A percentile compares a stretch with the other conserved stretches of the same genome.
phyloP scores from a whole-genome alignment of 2,329 filamentous ascomycete genomes.

The Claviceps spartinae region DNA sequence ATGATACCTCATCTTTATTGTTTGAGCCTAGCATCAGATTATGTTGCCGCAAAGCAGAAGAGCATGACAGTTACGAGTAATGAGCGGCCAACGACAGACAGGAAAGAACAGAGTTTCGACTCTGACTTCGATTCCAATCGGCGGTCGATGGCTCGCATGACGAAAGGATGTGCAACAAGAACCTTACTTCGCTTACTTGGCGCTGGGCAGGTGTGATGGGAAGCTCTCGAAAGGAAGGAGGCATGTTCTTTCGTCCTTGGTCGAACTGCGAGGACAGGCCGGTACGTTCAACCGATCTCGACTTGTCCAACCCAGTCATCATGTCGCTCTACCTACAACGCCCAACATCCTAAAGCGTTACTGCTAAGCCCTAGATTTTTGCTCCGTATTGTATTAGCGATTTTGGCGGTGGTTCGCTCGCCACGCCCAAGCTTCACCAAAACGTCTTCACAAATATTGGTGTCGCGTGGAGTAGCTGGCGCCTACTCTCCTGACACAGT shows the following conservation, averaged over 20 bases:
- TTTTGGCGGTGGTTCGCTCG: constrained; percentile 2
- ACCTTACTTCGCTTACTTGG: not conserved
- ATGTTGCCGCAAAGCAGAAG: not conserved
- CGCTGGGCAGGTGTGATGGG: not conserved
- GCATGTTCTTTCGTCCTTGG: not conserved
- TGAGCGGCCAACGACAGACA: not conserved
- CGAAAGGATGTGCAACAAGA: not conserved
- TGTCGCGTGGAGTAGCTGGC: constrained; percentile 14
- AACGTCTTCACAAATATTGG: constrained; percentile 17
- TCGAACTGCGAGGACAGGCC: not conserved
- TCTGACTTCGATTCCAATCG: too few species aligned
- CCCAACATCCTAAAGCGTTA: not conserved
- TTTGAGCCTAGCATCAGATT: not conserved
- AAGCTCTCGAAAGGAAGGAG: too few species aligned
- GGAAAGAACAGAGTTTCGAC: not conserved
- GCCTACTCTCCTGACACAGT: constrained; percentile 7
- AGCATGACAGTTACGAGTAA: not conserved
- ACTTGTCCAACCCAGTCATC: not conserved
- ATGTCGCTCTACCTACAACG: not conserved
- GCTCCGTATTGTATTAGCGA: not conserved
- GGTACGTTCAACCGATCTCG: not conserved
- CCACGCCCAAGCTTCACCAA: constrained; percentile 3
- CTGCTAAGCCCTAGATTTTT: not conserved
- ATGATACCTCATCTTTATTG: not conserved
- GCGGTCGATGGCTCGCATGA: too few species aligned